Conservation (phyloP, 306 rosid species). For the Carpinus viminea region DNA sequence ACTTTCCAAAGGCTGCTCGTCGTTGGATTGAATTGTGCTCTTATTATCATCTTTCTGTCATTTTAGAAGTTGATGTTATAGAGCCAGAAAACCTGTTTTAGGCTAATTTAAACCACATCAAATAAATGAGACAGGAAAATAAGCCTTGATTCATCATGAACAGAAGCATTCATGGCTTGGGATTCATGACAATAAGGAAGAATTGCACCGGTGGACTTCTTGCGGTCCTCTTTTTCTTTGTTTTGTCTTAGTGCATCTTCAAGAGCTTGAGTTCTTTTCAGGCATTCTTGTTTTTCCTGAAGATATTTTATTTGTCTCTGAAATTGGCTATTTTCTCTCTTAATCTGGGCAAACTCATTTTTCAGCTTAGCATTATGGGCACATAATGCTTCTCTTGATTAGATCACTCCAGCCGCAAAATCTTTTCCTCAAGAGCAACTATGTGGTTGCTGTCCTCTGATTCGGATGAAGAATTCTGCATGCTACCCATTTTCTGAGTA, state of each 20-base stretch:
- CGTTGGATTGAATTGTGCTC: conserved; percentile 4
- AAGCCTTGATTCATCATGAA: conserved; percentile 32
- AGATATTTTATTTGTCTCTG: no score
- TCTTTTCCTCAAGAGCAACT: conserved; percentile 52
- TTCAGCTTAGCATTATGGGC: conserved; percentile 35
- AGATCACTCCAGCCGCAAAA: conserved; percentile 49
- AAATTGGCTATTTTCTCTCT: conserved; percentile 34
- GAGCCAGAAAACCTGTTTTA: conserved; percentile 1
- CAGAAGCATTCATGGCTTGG: conserved; percentile 4
- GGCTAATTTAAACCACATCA: neutral
- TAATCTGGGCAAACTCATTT: conserved; percentile 38
- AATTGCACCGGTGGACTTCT: conserved; percentile 12
- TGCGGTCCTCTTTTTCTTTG: conserved; percentile 48
- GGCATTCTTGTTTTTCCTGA: conserved; percentile 41
- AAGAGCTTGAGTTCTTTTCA: conserved; percentile 39
- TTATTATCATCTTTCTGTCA: conserved; percentile 20
- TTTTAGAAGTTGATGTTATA: conserved; percentile 4
- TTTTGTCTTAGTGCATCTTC: conserved; percentile 44
- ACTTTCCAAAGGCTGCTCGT: neutral
- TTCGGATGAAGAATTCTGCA: conserved; percentile 36
- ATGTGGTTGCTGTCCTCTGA: conserved; percentile 38
- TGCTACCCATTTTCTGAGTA: conserved; percentile 32
- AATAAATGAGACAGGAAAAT: neutral
- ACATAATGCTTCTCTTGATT: conserved; percentile 37
- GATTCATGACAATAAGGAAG: conserved; percentile 7